phyloP scores from a whole-genome alignment of 495 filamentous ascomycete genomes.

The Staphylotrichum tortipilum region DNA sequence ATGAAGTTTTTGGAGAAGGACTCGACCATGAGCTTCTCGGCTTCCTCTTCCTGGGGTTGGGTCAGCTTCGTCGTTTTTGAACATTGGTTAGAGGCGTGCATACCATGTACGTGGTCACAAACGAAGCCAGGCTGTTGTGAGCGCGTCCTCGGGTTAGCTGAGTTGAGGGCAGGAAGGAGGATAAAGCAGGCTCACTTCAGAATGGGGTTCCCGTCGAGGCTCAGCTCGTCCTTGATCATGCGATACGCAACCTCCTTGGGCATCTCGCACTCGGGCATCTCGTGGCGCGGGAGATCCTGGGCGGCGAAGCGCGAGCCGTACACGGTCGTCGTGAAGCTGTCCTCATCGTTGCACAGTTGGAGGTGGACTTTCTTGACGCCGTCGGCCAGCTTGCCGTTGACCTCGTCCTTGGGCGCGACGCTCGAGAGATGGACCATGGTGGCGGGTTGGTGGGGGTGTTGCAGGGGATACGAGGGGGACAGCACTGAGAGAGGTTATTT shows the following conservation, averaged over 20 bases:
- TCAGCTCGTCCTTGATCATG: slow-evolving; percentile 91
- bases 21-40: slow-evolving; percentile 83
- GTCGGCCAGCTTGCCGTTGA: slow-evolving; percentile 28
- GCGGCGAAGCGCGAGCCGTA: slow-evolving; percentile 78
- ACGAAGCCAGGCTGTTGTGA: slow-evolving; percentile 68
- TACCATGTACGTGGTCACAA: slow-evolving; percentile 85
- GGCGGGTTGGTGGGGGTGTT: no score
- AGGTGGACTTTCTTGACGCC: slow-evolving; percentile 41
- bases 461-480: no score
- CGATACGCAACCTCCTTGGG: slow-evolving; percentile 83
- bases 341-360: slow-evolving; percentile 44
- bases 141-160: no score
- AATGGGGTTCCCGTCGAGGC: slow-evolving; percentile 81
- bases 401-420: slow-evolving; percentile 41
- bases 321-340: slow-evolving; percentile 63
- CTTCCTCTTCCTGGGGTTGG: slow-evolving; percentile 86
- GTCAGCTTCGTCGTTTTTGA: no score
- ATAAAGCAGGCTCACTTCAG: slow-evolving; percentile 52
- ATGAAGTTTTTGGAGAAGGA: slow-evolving; percentile 88
- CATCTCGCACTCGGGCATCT: slow-evolving; percentile 89
- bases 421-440: slow-evolving; percentile 62
- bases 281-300: slow-evolving; percentile 64
- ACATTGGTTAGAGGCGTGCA: slow-evolving; percentile 1
- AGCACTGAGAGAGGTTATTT: no score
- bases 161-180: no score